Evolutionary conservation across 2,329 filamentous ascomycete genomes (phyloP).

Genomic region (Chrysoporthe deuterocubensis): DNA sequence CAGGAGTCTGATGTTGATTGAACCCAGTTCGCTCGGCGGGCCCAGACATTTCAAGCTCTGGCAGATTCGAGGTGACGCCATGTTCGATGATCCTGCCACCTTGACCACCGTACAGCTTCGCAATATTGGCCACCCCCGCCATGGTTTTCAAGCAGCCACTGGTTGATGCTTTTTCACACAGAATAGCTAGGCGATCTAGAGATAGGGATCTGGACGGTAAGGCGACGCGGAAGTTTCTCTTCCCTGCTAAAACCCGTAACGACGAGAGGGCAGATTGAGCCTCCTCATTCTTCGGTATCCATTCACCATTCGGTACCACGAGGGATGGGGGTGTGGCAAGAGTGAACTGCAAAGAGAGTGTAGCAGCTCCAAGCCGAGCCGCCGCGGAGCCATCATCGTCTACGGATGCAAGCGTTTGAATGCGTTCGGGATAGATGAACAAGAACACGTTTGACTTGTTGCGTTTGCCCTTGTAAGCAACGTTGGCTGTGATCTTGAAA

Average conservation of each 20-base stretch:
- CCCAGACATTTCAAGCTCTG: background rate
- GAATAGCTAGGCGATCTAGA: constrained; percentile 7
- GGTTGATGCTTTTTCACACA: constrained; percentile 18
- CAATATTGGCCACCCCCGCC: constrained; percentile 10
- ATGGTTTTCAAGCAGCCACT: constrained; percentile 16
- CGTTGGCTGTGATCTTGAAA: constrained; percentile 26
- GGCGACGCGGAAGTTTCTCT: constrained; percentile 13
- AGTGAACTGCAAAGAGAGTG: constrained; percentile 13
- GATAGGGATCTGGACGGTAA: constrained; percentile 15
- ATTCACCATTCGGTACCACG: constrained; percentile 17
- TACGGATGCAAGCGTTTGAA: constrained; percentile 13
- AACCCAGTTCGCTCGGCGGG: background rate
- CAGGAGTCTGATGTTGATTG: background rate
- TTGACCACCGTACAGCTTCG: constrained; percentile 25
- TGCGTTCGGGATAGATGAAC: constrained; percentile 22
- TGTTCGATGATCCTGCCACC: constrained; percentile 18
- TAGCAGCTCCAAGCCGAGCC: constrained; percentile 13
- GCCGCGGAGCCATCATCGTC: constrained; percentile 16
- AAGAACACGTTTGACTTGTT: constrained; percentile 26
- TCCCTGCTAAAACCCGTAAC: constrained; percentile 10
- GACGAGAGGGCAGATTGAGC: constrained; percentile 14
- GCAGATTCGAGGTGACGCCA: too few relatives aligned
- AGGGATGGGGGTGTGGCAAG: constrained; percentile 15
- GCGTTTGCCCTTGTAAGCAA: constrained; percentile 26
- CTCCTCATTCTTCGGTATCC: constrained; percentile 17